phyloP scores from a whole-genome alignment of 768 basidiomycete species.

The Lyophyllum atratum region DNA sequence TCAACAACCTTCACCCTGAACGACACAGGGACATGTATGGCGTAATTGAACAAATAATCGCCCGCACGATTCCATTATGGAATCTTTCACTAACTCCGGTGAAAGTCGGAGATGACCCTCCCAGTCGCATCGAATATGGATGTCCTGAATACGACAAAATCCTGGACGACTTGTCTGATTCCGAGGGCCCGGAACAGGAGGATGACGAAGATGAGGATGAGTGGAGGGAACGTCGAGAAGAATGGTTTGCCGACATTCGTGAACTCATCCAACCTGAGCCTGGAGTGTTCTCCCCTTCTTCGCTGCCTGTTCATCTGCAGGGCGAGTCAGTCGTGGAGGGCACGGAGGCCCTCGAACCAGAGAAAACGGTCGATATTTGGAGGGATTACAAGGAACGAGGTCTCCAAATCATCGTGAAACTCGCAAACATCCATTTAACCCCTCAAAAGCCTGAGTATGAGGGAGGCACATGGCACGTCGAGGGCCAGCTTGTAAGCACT shows the following conservation, averaged over 20 bases:
- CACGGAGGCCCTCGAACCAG: neutral
- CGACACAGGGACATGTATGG: constrained; percentile 24
- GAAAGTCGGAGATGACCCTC: neutral
- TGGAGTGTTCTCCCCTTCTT: constrained; percentile 9
- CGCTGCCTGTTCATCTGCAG: neutral
- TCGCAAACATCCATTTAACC: constrained; percentile 18
- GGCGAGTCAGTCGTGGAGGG: neutral
- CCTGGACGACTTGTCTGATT: constrained; percentile 9
- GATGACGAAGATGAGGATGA: constrained; percentile 20
- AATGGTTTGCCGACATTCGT: constrained; percentile 15
- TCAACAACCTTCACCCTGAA: constrained; percentile 43
- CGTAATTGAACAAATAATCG: constrained; percentile 27
- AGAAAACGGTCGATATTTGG: constrained; percentile 6
- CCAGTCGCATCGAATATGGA: constrained; percentile 18
- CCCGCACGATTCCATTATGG: constrained; percentile 33
- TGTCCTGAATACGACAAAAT: constrained; percentile 17
- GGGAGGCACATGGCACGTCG: constrained; percentile 18
- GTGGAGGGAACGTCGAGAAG: constrained; percentile 11
- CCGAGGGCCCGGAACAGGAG: constrained; percentile 19
- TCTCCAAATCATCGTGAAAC: constrained; percentile 17
- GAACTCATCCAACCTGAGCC: constrained; percentile 23
- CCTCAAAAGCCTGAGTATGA: constrained; percentile 13
- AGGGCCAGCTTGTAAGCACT: constrained; percentile 14
- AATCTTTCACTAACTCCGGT: constrained; percentile 24
- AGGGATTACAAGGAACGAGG: constrained; percentile 5